Percentiles rank a stretch among this genome's conserved stretches.
Evolutionary conservation across 306 rosid species (phyloP).

Genomic region (Citrullus mucosospermus): DNA sequence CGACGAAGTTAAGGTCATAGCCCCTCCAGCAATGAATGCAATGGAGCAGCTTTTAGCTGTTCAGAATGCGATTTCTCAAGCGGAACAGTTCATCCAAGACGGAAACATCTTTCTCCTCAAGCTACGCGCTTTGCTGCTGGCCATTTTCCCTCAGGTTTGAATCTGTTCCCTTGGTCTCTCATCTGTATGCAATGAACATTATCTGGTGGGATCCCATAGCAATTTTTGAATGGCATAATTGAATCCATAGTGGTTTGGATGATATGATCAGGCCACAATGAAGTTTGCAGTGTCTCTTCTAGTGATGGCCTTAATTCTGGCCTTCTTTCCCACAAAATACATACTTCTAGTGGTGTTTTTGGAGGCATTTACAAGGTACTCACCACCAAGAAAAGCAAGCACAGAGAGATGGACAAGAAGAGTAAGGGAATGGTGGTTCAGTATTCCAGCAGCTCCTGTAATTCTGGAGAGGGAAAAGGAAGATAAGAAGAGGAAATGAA

Average conservation of each 20-base stretch:
- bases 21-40: conserved; percentile 74
- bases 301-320: conserved; percentile 37
- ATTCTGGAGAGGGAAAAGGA: conserved; percentile 65
- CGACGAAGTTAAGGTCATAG: conserved; percentile 52
- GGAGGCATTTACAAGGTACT: conserved; percentile 61
- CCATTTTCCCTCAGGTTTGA: conserved; percentile 75
- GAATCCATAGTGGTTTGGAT: conserved; percentile 9
- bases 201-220: no score
- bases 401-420: conserved; percentile 75
- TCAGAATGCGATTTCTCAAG: conserved; percentile 71
- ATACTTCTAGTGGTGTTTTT: conserved; percentile 43
- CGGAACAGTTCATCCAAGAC: conserved; percentile 66
- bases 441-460: conserved; percentile 99
- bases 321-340: conserved; percentile 47
- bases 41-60: conserved; percentile 95
- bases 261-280: conserved; percentile 60
- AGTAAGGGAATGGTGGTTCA: conserved; percentile 94
- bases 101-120: conserved; percentile 72
- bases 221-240: neutral
- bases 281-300: conserved; percentile 50
- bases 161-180: conserved; percentile 8
- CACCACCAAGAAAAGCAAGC: conserved; percentile 65
- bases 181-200: neutral
- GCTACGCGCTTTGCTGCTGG: conserved; percentile 58
- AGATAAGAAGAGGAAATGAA: conserved; percentile 76